Base-by-base conservation (phyloP, 176 grass and related monocot species). In the Puya raimondii region DNA sequence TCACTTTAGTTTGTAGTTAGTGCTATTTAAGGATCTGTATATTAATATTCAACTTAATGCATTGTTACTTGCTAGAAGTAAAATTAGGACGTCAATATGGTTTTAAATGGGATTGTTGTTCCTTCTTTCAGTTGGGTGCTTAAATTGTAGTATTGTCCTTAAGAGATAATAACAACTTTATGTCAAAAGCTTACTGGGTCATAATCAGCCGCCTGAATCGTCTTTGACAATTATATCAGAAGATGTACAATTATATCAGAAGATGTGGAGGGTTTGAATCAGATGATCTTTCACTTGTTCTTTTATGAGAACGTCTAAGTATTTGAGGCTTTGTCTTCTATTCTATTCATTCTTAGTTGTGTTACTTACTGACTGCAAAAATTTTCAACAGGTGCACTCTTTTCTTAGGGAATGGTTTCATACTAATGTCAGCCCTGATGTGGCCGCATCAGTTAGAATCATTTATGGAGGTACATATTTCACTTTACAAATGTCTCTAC, bases 401-500 rank as follows among this genome's bases (percentile, higher is more conserved):
- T 81, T 70, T 67, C 73, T 96, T 33, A 96, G 91, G 47, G 75
- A 96, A 80, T 96, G 84, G 87, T 81, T 96, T 9, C 49, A 56
- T 17, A 49, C 51, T 18, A 87, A 87, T 91, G 84, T 85, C 72
- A 85, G 82, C 52, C 25, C 79, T 79, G 73, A 86, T 67, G 79
- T 90, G 66, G 91, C 91, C 80, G 74, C 80, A 68, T 83, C 84
- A n/a, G 90, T 73, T 21, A 86, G 87, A 78, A 96, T 96, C 56
- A 88, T 91, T 68, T 96, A 96, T 81, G 87, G 87, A 83, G 91
- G 91, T 96, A 90, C 10, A 18, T 61, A 20, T 61, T 59, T n/a
- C 15, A 17, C n/a, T 42, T 42, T 42, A 8, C 33, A 7, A 42
- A 61, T 18, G 21, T 61, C 9, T 22, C 56, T 61, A 22, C 56